These are phyloP conservation scores for Calonectria montana DNA, from an alignment of 2,329 filamentous ascomycete species.

Conservation along the genomic window DNA sequence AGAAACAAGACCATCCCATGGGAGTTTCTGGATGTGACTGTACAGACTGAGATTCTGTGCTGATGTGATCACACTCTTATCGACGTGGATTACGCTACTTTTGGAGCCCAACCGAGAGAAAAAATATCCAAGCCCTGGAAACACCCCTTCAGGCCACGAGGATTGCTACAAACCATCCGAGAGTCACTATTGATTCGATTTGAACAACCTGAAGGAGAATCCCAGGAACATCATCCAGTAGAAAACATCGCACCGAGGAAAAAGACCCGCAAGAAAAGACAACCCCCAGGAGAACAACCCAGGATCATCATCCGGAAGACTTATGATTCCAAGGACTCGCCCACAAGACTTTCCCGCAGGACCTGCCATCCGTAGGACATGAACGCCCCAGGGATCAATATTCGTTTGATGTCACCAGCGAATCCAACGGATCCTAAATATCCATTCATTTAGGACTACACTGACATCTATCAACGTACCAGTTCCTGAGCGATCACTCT, in stretches of 20 bases:
- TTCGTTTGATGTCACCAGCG: neutral
- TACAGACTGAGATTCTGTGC: too few species aligned
- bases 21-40: too few species aligned
- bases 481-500: neutral
- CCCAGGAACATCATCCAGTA: neutral
- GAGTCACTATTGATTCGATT: neutral
- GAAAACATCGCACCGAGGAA: neutral
- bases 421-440: neutral
- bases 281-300: neutral
- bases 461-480: too few species aligned
- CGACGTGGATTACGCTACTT: neutral
- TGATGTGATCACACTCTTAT: too few species aligned
- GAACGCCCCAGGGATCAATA: neutral
- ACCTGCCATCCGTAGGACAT: neutral
- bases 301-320: too few species aligned
- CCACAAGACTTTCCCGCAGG: neutral
- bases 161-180: too few species aligned
- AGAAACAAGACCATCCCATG: too few species aligned
- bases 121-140: neutral
- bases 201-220: neutral
- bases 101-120: neutral
- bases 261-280: neutral
- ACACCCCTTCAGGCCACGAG: neutral
- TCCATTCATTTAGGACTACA: neutral
- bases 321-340: neutral